Evolutionary conservation across 2,329 filamentous ascomycete genomes (phyloP).

Genomic region (Phoma herbarum): DNA sequence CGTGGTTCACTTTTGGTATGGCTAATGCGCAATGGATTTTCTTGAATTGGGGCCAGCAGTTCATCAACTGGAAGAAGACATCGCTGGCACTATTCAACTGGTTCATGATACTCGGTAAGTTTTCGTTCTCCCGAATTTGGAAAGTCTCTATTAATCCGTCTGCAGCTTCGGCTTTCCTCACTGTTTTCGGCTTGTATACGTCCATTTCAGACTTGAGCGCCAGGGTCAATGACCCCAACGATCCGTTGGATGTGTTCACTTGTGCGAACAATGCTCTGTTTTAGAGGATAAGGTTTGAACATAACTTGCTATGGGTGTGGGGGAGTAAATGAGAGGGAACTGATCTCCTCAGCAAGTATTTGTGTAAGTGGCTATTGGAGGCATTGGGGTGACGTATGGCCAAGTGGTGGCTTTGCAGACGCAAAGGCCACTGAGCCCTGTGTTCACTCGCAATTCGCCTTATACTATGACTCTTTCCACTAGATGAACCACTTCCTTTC

Average conservation of each 20-base stretch:
- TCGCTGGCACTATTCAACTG: constrained; percentile 23
- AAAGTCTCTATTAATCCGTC: background rate
- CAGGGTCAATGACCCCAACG: constrained; percentile 9
- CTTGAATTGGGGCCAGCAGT: constrained; percentile 51
- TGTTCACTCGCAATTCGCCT: too few relatives aligned
- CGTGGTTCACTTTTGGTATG: constrained; percentile 59
- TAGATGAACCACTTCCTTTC: too few relatives aligned
- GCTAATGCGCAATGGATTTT: constrained; percentile 36
- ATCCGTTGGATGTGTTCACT: constrained; percentile 11
- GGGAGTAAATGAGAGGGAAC: too few relatives aligned
- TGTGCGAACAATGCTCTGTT: constrained; percentile 15
- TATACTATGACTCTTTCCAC: too few relatives aligned
- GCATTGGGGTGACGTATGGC: too few relatives aligned
- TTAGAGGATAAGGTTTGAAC: background rate
- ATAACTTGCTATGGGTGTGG: too few relatives aligned
- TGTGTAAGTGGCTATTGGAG: too few relatives aligned
- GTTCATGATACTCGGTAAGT: constrained; percentile 19
- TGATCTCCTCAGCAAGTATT: too few relatives aligned
- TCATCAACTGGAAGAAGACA: constrained; percentile 29
- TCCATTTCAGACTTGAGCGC: constrained; percentile 12
- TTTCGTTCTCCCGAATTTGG: too few relatives aligned
- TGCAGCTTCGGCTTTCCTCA: constrained; percentile 10
- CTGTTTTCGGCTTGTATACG: constrained; percentile 13
- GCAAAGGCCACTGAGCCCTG: too few relatives aligned
- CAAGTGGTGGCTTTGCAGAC: too few relatives aligned